These are phyloP conservation scores for Neurospora sp. DNA, from an alignment of 495 filamentous ascomycete genomes.

Conservation along the genomic window DNA sequence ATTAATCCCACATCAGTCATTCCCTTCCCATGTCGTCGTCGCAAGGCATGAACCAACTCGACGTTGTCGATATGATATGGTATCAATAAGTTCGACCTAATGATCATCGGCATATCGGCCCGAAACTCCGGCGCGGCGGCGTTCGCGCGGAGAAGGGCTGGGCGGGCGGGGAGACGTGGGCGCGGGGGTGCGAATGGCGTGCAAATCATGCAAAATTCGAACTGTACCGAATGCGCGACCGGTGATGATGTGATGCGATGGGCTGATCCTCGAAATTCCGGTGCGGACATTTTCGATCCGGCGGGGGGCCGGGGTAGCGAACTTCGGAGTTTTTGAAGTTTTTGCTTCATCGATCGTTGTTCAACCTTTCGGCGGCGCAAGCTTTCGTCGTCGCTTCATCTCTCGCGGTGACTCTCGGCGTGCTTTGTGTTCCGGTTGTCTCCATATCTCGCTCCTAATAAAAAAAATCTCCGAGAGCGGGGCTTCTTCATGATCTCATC, in stretches of 20 bases:
- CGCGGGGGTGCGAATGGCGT: not conserved
- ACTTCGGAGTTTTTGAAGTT: not conserved
- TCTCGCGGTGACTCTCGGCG: not conserved
- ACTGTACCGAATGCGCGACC: not conserved
- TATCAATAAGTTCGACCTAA: too few species aligned
- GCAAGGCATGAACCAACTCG: too few species aligned
- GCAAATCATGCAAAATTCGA: not conserved
- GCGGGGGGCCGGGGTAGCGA: not conserved
- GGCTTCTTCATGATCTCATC: not conserved
- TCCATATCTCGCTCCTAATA: not conserved
- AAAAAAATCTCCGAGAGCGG: not conserved
- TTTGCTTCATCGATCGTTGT: not conserved
- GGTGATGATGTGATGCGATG: not conserved
- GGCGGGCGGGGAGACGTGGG: too few species aligned
- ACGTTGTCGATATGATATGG: too few species aligned
- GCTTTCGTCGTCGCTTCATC: not conserved
- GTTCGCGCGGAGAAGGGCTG: too few species aligned
- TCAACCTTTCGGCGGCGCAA: not conserved
- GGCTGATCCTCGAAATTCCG: not conserved
- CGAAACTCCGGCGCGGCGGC: not conserved
- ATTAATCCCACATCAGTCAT: too few species aligned
- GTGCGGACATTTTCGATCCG: not conserved
- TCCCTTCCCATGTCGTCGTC: too few species aligned
- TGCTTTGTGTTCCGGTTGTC: too few species aligned
- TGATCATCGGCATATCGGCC: not conserved